Percentiles rank a stretch among this genome's conserved stretches.
phyloP scores from a whole-genome alignment of 257 asterid species.

The Nicotiana benthamiana region DNA sequence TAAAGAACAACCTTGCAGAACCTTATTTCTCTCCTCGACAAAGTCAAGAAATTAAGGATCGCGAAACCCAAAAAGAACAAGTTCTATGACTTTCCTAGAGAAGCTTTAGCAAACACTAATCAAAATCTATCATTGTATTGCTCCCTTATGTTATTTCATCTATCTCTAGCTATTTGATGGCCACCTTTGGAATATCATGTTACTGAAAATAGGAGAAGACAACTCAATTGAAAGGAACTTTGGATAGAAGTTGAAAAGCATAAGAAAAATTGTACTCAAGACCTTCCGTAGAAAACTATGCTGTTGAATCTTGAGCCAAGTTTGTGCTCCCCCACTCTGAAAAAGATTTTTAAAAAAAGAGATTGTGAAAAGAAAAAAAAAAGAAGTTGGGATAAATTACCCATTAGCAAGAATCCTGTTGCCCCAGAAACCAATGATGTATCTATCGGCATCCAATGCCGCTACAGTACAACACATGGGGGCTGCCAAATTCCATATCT shows the following conservation, averaged over 20 bases:
- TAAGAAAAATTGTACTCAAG: constrained; percentile 38
- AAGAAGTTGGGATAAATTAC: constrained; percentile 39
- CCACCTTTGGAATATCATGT: constrained; percentile 33
- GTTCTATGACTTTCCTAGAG: constrained; percentile 29
- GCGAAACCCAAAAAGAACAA: constrained; percentile 27
- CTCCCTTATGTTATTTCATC: constrained; percentile 41
- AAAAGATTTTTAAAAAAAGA: constrained; percentile 22
- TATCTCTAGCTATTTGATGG: constrained; percentile 37
- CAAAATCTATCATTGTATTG: constrained; percentile 30
- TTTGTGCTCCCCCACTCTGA: constrained; percentile 34
- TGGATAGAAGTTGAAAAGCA: constrained; percentile 18
- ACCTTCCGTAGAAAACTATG: constrained; percentile 37
- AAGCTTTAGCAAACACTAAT: constrained; percentile 29
- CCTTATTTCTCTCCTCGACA: constrained; percentile 34
- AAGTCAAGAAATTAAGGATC: constrained; percentile 33
- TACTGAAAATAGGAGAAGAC: constrained; percentile 27
- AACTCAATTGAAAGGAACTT: constrained; percentile 22
- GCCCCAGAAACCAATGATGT: constrained; percentile 40
- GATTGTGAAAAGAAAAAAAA: constrained; percentile 12
- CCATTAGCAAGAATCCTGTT: constrained; percentile 57
- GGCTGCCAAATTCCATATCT: constrained; percentile 19
- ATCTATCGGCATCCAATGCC: constrained; percentile 22
- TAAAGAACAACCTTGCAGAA: constrained; percentile 20
- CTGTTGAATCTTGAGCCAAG: constrained; percentile 48
- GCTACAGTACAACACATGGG: constrained; percentile 10